phyloP scores from a whole-genome alignment of 208 protist species.

The Crithidia acanthocephali region DNA sequence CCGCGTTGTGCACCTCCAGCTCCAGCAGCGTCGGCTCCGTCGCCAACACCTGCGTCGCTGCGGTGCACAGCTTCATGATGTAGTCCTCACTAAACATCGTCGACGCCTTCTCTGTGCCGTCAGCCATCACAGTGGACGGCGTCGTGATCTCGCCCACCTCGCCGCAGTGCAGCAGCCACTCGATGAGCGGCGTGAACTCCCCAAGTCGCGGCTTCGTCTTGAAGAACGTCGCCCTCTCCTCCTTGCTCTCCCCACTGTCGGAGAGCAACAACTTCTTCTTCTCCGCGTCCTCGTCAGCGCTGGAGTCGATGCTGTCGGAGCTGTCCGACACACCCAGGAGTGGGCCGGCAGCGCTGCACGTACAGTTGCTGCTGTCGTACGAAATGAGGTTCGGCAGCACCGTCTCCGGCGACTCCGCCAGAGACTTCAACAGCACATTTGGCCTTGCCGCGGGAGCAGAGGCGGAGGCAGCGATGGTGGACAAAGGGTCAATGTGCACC shows the following conservation, averaged over 20 bases:
- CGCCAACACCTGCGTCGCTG: constrained; percentile 39
- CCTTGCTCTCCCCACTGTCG: constrained; percentile 6
- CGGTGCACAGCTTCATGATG: constrained; percentile 45
- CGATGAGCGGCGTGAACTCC: constrained; percentile 34
- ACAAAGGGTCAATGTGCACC: background rate
- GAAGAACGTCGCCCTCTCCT: constrained; percentile 1
- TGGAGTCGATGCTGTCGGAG: constrained; percentile 10
- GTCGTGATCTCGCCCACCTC: constrained; percentile 5
- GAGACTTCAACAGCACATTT: constrained; percentile 27
- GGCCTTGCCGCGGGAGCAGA: background rate
- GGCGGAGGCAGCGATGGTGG: background rate
- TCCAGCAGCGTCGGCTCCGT: constrained; percentile 45
- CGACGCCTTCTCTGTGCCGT: constrained; percentile 2
- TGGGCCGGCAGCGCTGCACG: background rate
- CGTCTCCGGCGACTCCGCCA: constrained; percentile 6
- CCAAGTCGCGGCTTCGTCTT: constrained; percentile 8
- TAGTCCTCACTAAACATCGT: constrained; percentile 35
- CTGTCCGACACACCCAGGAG: constrained; percentile 27
- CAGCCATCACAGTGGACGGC: background rate
- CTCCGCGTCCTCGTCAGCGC: constrained; percentile 1
- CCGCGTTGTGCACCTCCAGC: constrained; percentile 34
- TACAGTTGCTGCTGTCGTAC: background rate
- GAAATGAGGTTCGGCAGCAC: constrained; percentile 7
- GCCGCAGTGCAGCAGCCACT: constrained; percentile 33
- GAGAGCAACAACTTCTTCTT: constrained; percentile 4